Evolutionary conservation across 495 filamentous ascomycete genomes (phyloP), one percentile per base, ranked within the genome.

Genomic region (Aspergillus coremiiformis): DNA sequence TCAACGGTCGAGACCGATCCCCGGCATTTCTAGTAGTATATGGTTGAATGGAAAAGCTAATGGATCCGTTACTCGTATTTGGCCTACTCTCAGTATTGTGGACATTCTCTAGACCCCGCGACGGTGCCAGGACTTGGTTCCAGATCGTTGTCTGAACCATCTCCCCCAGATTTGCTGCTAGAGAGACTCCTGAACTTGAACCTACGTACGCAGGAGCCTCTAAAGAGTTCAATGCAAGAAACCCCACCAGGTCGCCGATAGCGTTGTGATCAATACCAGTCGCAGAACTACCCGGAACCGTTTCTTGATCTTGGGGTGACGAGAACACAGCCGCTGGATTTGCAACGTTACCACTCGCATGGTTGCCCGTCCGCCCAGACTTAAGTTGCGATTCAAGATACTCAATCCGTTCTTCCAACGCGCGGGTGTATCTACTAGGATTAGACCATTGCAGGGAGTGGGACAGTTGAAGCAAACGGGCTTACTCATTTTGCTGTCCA

Each of bases 61-160:
- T 53, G 0, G 26, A 9, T 19, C 26, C 27, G 3, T 30, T 19
- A 27, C 29, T 32, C 12, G 43, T 8, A 15, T 20, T 22, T 41
- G 47, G 32, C 19, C 50, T 30, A 22, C 37, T 21, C 11, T 23
- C 39, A 19, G 9, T 48, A 11, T 0, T 24, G 15, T 44, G 42
- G 22, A 56, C 58, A 15, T 65, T 61, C 14, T 56, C 61, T 21
- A 66, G 62, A 50, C 59, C 66, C 30, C 67, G 60, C 9, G 69
- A 68, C 5, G 65, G 62, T 4, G 62, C 58, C 33, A 77, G 64
- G 11, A 71, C 67, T 51, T 78, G 75, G 47, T 76, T 76, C 73
- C 73, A 78, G 8, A 78, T 72, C 19, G 74, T 78, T 1, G 71
- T 69, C 49, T 77, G 74, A 19, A 78, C 76, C 74, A 79, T 78